phyloP scores from a whole-genome alignment of 306 rosid species.

The Casuarina cunninghamiana region DNA sequence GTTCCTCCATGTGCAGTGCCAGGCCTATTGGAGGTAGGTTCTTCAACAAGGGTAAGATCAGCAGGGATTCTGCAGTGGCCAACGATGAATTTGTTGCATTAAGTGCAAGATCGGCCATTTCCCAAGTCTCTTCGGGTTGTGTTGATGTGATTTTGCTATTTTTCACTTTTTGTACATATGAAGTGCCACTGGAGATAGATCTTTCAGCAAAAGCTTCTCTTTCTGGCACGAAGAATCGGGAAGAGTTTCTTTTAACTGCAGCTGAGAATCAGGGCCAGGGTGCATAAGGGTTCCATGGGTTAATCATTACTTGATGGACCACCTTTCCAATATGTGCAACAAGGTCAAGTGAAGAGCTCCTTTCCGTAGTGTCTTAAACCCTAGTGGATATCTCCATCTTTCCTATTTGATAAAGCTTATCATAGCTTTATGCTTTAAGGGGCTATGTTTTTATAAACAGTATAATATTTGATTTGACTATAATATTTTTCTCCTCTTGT shows the following conservation, averaged over 20 bases:
- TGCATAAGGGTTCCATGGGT: constrained; percentile 24
- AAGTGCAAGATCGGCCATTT: constrained; percentile 32
- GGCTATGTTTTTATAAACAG: neutral
- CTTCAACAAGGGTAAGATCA: constrained; percentile 32
- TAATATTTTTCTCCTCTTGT: too few relatives aligned
- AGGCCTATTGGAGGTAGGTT: constrained; percentile 39
- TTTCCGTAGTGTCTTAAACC: too few relatives aligned
- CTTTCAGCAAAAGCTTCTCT: constrained; percentile 33
- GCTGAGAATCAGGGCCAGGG: constrained; percentile 25
- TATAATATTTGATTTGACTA: too few relatives aligned
- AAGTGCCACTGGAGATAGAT: constrained; percentile 25
- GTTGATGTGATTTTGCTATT: constrained; percentile 41
- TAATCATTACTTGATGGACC: neutral
- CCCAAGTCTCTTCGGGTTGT: constrained; percentile 37
- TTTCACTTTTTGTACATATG: constrained; percentile 13
- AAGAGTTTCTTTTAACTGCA: constrained; percentile 14
- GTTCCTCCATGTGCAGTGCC: too few relatives aligned
- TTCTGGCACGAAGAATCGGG: constrained; percentile 39
- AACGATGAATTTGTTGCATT: constrained; percentile 29
- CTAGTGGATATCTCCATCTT: neutral
- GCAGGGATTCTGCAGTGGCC: too few relatives aligned
- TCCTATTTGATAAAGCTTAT: neutral
- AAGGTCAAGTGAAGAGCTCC: too few relatives aligned
- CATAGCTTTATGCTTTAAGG: neutral
- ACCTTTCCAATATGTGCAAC: too few relatives aligned